Percentiles rank a stretch among this genome's conserved stretches.
phyloP scores from a whole-genome alignment of 148 eudicot species.

The Rheum nobile region DNA sequence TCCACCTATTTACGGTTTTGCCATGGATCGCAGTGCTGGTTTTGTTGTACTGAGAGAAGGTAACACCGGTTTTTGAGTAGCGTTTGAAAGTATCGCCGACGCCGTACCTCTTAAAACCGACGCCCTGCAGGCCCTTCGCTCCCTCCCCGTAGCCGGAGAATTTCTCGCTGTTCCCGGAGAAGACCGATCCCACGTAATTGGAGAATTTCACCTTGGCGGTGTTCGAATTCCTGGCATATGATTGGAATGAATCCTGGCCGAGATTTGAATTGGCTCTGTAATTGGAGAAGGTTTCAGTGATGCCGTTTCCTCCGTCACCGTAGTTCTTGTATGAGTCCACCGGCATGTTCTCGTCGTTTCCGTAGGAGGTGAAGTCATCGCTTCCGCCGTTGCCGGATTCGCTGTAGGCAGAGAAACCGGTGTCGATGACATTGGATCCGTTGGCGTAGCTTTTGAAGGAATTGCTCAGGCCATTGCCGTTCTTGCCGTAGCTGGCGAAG shows the following conservation, averaged over 20 bases:
- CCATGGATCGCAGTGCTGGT: conserved; percentile 15
- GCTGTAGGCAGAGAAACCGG: conserved; percentile 32
- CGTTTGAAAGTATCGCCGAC: conserved; percentile 34
- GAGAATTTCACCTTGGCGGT: conserved; percentile 24
- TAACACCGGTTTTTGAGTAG: conserved; percentile 34
- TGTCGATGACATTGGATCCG: conserved; percentile 29
- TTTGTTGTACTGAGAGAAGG: conserved; percentile 31
- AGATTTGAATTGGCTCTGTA: conserved; percentile 45
- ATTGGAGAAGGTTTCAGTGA: conserved; percentile 26
- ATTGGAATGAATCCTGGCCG: conserved; percentile 36
- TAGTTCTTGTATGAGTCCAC: conserved; percentile 36
- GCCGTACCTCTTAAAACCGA: conserved; percentile 42
- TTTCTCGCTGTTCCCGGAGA: conserved; percentile 39
- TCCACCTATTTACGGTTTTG: conserved; percentile 38
- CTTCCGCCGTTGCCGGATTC: conserved; percentile 24
- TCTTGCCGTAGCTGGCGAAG: conserved; percentile 48
- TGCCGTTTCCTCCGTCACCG: conserved; percentile 30
- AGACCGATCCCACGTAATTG: conserved; percentile 38
- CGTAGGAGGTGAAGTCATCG: conserved; percentile 44
- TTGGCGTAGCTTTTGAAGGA: conserved; percentile 31
- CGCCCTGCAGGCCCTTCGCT: conserved; percentile 10
- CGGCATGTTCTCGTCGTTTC: conserved; percentile 30
- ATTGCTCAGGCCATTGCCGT: conserved; percentile 35
- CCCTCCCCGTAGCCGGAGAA: conserved; percentile 46
- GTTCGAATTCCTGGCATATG: conserved; percentile 46